Evolutionary conservation across 1,284 basidiomycete genomes (phyloP).

Genomic region (Ceraceosorus bombacis): DNA sequence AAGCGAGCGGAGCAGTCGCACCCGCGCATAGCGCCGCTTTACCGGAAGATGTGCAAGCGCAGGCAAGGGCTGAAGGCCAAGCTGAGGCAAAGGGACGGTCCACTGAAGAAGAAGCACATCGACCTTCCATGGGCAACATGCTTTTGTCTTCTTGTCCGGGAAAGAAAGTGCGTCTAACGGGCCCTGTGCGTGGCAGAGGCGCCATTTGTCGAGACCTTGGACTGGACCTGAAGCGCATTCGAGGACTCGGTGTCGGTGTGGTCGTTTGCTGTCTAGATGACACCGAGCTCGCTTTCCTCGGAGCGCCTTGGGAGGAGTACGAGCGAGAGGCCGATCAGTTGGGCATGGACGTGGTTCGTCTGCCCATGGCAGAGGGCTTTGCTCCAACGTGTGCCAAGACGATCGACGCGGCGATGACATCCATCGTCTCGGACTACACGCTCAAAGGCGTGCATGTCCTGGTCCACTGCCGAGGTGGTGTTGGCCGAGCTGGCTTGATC

Average conservation of each 20-base stretch:
- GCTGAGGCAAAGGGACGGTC: not conserved
- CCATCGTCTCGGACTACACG: conserved; percentile 67
- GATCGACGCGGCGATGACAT: conserved; percentile 63
- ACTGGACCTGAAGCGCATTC: conserved; percentile 70
- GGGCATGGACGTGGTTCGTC: conserved; percentile 68
- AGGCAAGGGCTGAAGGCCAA: no score
- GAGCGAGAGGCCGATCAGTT: conserved; percentile 58
- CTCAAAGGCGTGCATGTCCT: conserved; percentile 67
- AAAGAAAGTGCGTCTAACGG: conserved; percentile 81
- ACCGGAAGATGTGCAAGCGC: no score
- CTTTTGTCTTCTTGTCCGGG: conserved; percentile 87
- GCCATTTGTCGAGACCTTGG: conserved; percentile 76
- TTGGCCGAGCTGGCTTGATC: conserved; percentile 84
- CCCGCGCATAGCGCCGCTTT: no score
- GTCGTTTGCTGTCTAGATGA: conserved; percentile 83
- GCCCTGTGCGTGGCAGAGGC: conserved; percentile 70
- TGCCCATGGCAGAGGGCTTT: conserved; percentile 82
- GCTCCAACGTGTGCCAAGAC: conserved; percentile 73
- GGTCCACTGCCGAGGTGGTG: conserved; percentile 88
- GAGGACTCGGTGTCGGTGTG: conserved; percentile 66
- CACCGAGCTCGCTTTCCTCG: conserved; percentile 72
- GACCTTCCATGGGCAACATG: conserved; percentile 66
- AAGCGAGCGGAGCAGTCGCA: no score
- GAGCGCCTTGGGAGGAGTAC: conserved; percentile 75
- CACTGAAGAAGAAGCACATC: not conserved